These are phyloP conservation scores for Arachnomyces sp. DNA, from an alignment of 2,329 filamentous ascomycete species.

Conservation along the genomic window DNA sequence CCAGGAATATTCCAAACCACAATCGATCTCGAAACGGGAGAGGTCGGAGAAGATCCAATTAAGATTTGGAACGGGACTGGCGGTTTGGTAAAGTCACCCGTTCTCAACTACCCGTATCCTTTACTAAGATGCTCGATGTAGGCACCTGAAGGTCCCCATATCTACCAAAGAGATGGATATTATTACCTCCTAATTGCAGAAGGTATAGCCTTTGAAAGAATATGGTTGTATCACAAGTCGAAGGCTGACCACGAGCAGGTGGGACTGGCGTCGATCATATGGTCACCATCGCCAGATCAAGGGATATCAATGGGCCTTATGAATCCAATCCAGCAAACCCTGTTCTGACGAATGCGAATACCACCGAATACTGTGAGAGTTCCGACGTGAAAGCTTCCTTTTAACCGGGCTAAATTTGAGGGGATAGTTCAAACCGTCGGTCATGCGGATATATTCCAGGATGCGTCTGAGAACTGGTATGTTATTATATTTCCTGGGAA, in stretches of 20 bases:
- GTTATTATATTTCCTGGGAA: background rate
- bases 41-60: constrained; percentile 3
- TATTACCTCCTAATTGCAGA: constrained; percentile 24
- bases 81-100: constrained; percentile 15
- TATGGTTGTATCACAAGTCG: too few relatives aligned
- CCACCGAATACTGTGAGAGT: constrained; percentile 24
- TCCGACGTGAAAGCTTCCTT: background rate
- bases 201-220: constrained; percentile 1
- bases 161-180: constrained; percentile 22
- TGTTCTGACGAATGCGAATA: constrained; percentile 33
- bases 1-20: constrained; percentile 9
- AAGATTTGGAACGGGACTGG: constrained; percentile 44
- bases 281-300: constrained; percentile 23
- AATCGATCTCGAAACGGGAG: constrained; percentile 22
- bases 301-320: constrained; percentile 29
- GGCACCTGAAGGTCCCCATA: constrained; percentile 24
- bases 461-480: constrained; percentile 38
- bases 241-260: background rate
- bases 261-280: constrained; percentile 23
- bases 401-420: background rate
- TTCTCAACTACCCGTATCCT: too few relatives aligned
- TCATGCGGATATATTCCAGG: constrained; percentile 50
- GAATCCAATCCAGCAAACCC: constrained; percentile 33
- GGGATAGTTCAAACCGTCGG: constrained; percentile 42
- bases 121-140: background rate